Base-by-base conservation (phyloP, 371 early-diverging fungal species). In the Syncephalastrum racemosum region DNA sequence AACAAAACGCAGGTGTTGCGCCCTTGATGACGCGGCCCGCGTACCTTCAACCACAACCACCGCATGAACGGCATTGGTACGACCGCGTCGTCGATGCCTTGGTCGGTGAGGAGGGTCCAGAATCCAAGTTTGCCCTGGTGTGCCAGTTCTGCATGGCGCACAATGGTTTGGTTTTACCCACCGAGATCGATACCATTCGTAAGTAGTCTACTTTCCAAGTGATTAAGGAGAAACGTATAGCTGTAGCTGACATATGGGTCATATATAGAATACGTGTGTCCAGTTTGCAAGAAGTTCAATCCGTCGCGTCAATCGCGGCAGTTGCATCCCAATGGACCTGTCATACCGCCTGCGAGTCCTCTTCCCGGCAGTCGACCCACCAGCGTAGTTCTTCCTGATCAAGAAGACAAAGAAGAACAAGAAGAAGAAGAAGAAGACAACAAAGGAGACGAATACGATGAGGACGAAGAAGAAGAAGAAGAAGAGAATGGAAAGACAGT, bases 91-190 rank as follows among this genome's bases (percentile, higher is more conserved):
- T 92, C 41, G 93, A 93, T 60, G 88, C 86, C 47, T 75, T 94
- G 25, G 88, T 94, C 20, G 95, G 95, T 12, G 83, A 88, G 6
- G 39, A 45, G n/a, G 88, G 90, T 4, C 87, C 89, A 14, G 80
- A 86, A 31, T 84, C 82, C 58, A 89, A 90, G 64, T 94, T 90
- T 68, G 96, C 96, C 15, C 74, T 97, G 36, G 89, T 97, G 31
- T 97, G 97, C 61, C 80, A 87, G 27, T 73, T 81, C 31, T 97
- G 97, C 75, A 90, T 82, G 62, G 82, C 85, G 4, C 95, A 95
- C 71, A 95, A 95, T 67, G 97, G 97, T 0, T 75, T 97, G 42
- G 90, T 89, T 4, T 74, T 90, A 46, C 90, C 92, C 12, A 77
- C 87, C 7, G 91, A 94, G 44, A 82, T 86, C 45, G 74, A 85